Percentiles rank a stretch among this genome's conserved stretches.
Conservation (phyloP, 129 eudicot genomes). For the Chrysanthemum seticuspe region DNA sequence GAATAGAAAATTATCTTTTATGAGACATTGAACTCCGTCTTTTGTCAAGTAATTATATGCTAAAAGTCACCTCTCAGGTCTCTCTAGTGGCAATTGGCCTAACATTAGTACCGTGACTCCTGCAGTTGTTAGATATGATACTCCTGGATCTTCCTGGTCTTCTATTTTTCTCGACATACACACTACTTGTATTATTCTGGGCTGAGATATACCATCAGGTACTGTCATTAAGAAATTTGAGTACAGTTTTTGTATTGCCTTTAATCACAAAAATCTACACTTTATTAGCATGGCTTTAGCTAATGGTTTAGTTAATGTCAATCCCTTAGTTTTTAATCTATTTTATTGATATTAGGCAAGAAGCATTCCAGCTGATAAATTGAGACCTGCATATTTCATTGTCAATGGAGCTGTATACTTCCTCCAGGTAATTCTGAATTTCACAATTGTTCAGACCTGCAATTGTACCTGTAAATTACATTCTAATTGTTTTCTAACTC, state of each 20-base stretch:
- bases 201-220: slow-evolving; percentile 96
- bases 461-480: background rate
- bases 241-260: background rate
- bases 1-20: too few species aligned
- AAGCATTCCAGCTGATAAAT: slow-evolving; percentile 56
- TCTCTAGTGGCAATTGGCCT: too few species aligned
- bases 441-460: too few species aligned
- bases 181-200: slow-evolving; percentile 84
- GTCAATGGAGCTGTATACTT: slow-evolving; percentile 54
- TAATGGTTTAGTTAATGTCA: background rate
- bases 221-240: slow-evolving; percentile 1
- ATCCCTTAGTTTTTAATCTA: too few species aligned
- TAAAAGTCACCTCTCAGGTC: too few species aligned
- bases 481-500: background rate
- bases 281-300: slow-evolving; percentile 1
- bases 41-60: background rate
- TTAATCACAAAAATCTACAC: background rate
- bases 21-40: background rate
- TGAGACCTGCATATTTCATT: slow-evolving; percentile 48
- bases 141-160: slow-evolving; percentile 71
- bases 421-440: slow-evolving; percentile 41
- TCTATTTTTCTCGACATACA: slow-evolving; percentile 69
- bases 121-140: slow-evolving; percentile 51
- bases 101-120: background rate
- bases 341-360: slow-evolving; percentile 34